These are phyloP conservation scores for Combretum micranthum DNA, from an alignment of 345 rosid genomes.

Conservation along the genomic window DNA sequence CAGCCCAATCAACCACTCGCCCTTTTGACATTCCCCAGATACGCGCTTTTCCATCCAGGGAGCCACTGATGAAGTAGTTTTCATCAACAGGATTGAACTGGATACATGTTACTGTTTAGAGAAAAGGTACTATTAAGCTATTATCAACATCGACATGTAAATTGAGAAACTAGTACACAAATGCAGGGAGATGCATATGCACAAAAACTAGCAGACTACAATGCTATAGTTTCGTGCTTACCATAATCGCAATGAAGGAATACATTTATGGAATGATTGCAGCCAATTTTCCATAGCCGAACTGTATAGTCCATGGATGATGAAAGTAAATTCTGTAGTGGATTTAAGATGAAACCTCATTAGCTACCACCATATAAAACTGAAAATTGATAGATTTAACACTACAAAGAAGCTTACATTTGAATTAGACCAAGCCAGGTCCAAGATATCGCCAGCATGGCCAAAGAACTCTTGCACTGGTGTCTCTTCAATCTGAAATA, in stretches of 20 bases:
- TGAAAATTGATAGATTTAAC: neutral
- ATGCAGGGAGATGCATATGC: too few relatives aligned
- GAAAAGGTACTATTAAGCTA: neutral
- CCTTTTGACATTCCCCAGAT: slow-evolving; percentile 69
- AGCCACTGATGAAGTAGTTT: slow-evolving; percentile 75
- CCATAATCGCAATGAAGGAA: slow-evolving; percentile 70
- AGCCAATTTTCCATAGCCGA: slow-evolving; percentile 65
- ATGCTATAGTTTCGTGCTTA: slow-evolving; percentile 12
- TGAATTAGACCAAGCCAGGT: slow-evolving; percentile 78
- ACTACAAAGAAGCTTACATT: slow-evolving; percentile 42
- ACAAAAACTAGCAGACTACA: too few relatives aligned
- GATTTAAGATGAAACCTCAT: slow-evolving; percentile 7
- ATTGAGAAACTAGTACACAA: neutral
- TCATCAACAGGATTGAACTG: slow-evolving; percentile 71
- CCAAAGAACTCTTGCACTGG: slow-evolving; percentile 73
- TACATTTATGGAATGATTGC: slow-evolving; percentile 37
- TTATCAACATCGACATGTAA: neutral
- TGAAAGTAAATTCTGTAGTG: slow-evolving; percentile 61
- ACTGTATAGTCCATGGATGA: slow-evolving; percentile 79
- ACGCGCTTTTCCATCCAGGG: slow-evolving; percentile 90
- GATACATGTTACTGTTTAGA: slow-evolving; percentile 73
- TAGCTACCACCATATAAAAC: slow-evolving; percentile 2
- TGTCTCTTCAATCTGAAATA: slow-evolving; percentile 56
- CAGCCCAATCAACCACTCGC: slow-evolving; percentile 78
- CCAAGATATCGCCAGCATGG: slow-evolving; percentile 63